Base-by-base conservation (phyloP, 768 basidiomycete species). In the Kwoniella pini region DNA sequence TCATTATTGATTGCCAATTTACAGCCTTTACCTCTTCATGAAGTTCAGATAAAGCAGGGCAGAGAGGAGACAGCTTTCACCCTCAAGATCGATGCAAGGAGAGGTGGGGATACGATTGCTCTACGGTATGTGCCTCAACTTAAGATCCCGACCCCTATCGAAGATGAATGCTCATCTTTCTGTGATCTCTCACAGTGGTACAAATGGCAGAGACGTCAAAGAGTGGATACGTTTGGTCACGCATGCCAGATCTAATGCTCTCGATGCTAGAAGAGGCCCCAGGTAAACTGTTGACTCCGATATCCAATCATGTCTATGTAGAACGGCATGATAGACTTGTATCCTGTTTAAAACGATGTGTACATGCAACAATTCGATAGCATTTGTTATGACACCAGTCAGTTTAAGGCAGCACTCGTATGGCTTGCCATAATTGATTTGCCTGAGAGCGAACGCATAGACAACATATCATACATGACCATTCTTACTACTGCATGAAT, bases 101-200 rank as follows among this genome's bases (percentile, higher is more conserved):
- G 88, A 46, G 89, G 89, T 31, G 89, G 88, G 1, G 88, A 91
- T 59, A 82, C 82, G 4, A 83, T 92, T 43, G 78, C 52, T 1
- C 58, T 77, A 11, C 70, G 66, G 74, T 75, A 46, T 63, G 73
- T 65, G n/a, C 44, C 24, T 48, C 19, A 10, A 12, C 21, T 11
- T 0, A 13, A 24, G 5, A 31, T 33, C 48, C 13, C 17, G 24
- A 9, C 7, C 10, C 1, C 11, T 24, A 42, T 36, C 9, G n/a
- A 19, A 17, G 9, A 42, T 42, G 40, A 42, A 46, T 26, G 48
- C 48, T 50, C 28, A 50, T 36, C 30, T 19, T 17, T 17, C 15
- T 30, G 30, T 7, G 7, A 3, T 11, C 2, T 43, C 22, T 10
- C 5, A 7, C 36, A 69, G 67, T 10, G 65, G 65, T 22, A 17